Percentiles rank a stretch among this genome's conserved stretches.
phyloP scores from a whole-genome alignment of 140 eudicot genomes.

The Anethum foeniculum region DNA sequence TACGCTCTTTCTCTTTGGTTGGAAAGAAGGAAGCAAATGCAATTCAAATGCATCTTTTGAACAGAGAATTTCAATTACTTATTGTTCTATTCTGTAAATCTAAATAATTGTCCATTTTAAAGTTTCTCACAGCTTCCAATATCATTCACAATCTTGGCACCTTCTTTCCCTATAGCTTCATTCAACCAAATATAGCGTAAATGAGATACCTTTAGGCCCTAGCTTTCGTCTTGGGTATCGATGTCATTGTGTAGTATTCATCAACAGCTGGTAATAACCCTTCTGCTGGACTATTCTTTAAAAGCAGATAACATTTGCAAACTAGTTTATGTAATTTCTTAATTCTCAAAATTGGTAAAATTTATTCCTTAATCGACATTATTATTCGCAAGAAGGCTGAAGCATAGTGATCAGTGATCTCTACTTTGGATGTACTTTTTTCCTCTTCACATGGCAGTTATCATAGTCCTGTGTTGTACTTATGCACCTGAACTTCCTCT shows the following conservation, averaged over 20 bases:
- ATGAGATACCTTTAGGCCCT: background rate
- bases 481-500: slow-evolving; percentile 64
- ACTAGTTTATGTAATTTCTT: background rate
- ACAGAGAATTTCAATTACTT: background rate
- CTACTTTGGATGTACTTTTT: slow-evolving; percentile 44
- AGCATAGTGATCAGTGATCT: background rate
- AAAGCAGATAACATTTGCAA: background rate
- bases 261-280: background rate
- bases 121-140: background rate
- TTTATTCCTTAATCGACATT: background rate
- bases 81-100: background rate
- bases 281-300: background rate
- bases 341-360: background rate
- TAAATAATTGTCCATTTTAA: background rate
- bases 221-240: background rate
- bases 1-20: background rate
- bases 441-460: slow-evolving; percentile 52
- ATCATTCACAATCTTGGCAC: background rate
- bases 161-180: background rate
- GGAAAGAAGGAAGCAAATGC: background rate
- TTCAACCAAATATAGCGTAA: background rate
- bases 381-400: background rate
- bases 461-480: slow-evolving; percentile 35
- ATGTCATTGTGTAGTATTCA: background rate
- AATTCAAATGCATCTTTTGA: background rate